Percentiles rank a stretch among this genome's conserved stretches.
phyloP scores from a whole-genome alignment of 257 asterid species.

The Cynanchum wilfordii region DNA sequence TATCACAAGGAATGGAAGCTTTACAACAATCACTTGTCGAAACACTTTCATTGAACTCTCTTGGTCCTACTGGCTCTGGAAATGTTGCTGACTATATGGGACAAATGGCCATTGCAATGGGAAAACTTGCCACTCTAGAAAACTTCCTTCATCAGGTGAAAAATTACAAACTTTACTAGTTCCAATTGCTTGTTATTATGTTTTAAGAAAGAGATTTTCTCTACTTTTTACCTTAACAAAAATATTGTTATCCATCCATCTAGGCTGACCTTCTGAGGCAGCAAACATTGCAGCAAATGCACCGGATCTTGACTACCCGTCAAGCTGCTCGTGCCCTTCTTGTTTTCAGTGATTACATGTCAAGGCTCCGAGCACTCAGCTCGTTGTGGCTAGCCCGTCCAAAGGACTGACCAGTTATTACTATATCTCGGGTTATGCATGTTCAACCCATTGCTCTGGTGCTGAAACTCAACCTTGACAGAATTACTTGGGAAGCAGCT shows the following conservation, averaged over 20 bases:
- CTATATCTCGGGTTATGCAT: background rate
- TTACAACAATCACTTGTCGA: conserved; percentile 71
- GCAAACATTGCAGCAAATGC: conserved; percentile 80
- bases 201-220: background rate
- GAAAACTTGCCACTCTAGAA: conserved; percentile 62
- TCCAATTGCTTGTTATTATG: background rate
- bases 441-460: background rate
- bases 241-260: background rate
- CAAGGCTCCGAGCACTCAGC: conserved; percentile 78
- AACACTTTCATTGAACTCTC: conserved; percentile 59
- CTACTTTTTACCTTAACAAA: background rate
- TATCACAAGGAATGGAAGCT: conserved; percentile 97
- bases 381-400: conserved; percentile 89
- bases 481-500: too few relatives aligned
- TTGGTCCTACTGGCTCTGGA: conserved; percentile 38
- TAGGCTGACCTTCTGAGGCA: conserved; percentile 90
- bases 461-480: background rate
- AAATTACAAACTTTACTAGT: background rate
- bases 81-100: conserved; percentile 81
- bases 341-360: conserved; percentile 70
- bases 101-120: conserved; percentile 83
- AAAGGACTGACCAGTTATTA: conserved; percentile 31
- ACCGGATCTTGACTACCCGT: conserved; percentile 75
- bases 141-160: conserved; percentile 73
- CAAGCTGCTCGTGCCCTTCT: conserved; percentile 94